These are phyloP conservation scores for Pseudogymnoascus destructans DNA, from an alignment of 2,329 filamentous ascomycete species.

Conservation along the genomic window DNA sequence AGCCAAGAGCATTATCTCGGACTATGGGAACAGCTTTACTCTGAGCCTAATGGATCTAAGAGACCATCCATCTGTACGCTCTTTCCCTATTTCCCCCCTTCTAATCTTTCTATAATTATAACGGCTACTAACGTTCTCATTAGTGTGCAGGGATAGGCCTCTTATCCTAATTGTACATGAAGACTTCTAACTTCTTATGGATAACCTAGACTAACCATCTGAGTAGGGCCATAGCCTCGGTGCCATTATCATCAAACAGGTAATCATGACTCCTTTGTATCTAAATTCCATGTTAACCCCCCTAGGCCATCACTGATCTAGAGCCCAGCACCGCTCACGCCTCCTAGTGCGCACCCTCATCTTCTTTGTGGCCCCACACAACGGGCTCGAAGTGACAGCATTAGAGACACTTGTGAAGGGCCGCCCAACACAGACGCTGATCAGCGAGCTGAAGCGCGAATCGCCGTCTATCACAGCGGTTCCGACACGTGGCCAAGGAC, in stretches of 20 bases:
- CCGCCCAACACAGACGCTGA: background rate
- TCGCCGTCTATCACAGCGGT: background rate
- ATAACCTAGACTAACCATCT: background rate
- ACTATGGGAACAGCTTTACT: background rate
- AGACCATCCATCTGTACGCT: background rate
- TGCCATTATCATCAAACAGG: background rate
- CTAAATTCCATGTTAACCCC: background rate
- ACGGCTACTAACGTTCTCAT: background rate
- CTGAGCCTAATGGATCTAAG: background rate
- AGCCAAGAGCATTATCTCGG: background rate
- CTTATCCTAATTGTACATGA: background rate
- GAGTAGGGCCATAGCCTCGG: background rate
- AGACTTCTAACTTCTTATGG: background rate
- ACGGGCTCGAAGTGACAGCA: background rate
- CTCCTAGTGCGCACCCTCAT: constrained; percentile 2
- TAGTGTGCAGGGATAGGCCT: background rate
- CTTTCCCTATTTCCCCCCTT: background rate
- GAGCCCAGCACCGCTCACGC: background rate
- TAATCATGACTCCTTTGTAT: background rate
- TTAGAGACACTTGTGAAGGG: background rate
- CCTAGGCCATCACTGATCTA: background rate
- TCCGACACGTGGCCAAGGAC: background rate
- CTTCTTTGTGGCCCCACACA: background rate
- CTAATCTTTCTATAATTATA: background rate
- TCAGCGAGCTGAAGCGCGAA: background rate